Base-by-base conservation (phyloP, 805 yeast genomes). In the Candida insectalens region DNA sequence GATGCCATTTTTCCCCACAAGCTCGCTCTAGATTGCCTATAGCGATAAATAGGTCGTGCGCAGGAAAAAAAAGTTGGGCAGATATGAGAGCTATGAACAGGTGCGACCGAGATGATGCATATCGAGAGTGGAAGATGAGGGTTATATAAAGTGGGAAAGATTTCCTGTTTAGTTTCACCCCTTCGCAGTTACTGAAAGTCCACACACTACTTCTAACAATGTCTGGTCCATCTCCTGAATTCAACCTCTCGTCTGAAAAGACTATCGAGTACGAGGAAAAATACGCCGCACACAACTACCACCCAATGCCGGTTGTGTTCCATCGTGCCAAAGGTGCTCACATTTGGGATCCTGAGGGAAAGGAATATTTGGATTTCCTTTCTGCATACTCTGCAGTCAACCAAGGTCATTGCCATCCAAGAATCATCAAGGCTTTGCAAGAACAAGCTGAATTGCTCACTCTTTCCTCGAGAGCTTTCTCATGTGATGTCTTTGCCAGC, bases 331-430 rank as follows among this genome's bases (percentile, higher is more conserved):
- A 57, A 39, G 97, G 97, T 32, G 95, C 96, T 19, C 80, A 83
- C 44, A 96, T 89, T 16, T 89, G 96, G 96, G 97, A 89, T 57
- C 96, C 96, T 6, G 97, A 89, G 62, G 96, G 96, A 44, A 83
- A 79, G 26, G 88, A 87, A 55, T 89, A 88, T 59, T 65, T 89
- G 44, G 97, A 89, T 59, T 89, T 89, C 53, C 64, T 89, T 40
- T 81, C 94, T 13, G 96, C 96, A 9, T 89, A 89, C 62, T 85
- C 96, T 19, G 97, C 97, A 4, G 96, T 89, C 22, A 89, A 89
- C 65, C 96, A 89, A 61, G 97, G 97, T 39, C 97, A 89, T 58
- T 88, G 96, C 57, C 97, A 89, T 57, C 96, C 97, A 36, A 77
- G 83, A 59, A 88, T 89, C 53, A 70, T 89, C 39, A 67, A 61